Evolutionary conservation across 768 basidiomycete species (phyloP), one percentile per base, ranked within the genome.

Genomic region (Mycena filopes): DNA sequence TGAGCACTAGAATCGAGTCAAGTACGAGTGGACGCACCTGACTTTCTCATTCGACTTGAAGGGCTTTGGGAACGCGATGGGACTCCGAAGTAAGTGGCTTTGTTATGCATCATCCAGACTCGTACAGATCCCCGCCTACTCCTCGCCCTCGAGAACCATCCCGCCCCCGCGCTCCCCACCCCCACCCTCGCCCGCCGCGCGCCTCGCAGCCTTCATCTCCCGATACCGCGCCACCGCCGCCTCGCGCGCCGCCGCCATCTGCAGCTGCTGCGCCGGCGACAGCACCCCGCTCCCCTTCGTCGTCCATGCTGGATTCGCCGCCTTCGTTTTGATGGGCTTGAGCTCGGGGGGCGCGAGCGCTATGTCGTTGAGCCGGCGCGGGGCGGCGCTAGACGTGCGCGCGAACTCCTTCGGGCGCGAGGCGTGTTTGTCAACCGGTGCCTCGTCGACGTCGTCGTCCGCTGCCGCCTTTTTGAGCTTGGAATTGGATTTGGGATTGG

Each of bases 201-300:
- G 72, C 71, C 79, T 82, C 69, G 73, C 79, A 23, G 84, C 87
- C 75, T 90, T 93, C 75, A 94, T 71, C 75, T 89, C 84, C 63
- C 93, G 79, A 16, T 59, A 59, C 6, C 84, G 81, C 71, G 76
- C 77, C 63, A 95, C 89, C 23, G 79, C 91, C 64, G 84, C 88
- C 70, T 91, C 88, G 66, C 93, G 82, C 75, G 94, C 92, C 55
- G 82, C 80, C 71, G 91, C 91, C 86, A 95, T 87, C 87, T 92
- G 87, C 8, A 82, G 81, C 73, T 87, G 89, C 78, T 93, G 91
- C 16, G 89, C 87, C 85, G 93, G 88, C 29, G 89, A 90, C 31
- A 94, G 68, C 10, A 91, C 82, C 36, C 36, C 36, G 15, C 36
- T 36, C 4, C 36, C 36, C 36, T 36, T 36, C 3, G 83, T 83